These are phyloP conservation scores for Penicillium steckii DNA, from an alignment of 495 filamentous ascomycete species.

Conservation along the genomic window DNA sequence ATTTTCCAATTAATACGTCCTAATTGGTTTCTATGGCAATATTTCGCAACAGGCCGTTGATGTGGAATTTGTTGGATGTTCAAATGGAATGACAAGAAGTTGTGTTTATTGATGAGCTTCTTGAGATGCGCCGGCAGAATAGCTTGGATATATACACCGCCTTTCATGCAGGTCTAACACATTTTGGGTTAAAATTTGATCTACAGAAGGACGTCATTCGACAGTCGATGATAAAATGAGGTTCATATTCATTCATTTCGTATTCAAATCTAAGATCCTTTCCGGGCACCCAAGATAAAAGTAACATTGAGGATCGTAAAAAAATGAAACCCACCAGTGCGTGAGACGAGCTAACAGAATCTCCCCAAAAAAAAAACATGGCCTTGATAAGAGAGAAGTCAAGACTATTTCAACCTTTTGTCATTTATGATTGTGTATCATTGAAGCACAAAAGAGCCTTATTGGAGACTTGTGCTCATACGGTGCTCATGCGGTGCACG, in stretches of 20 bases:
- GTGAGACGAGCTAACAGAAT: not conserved
- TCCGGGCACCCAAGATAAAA: not conserved
- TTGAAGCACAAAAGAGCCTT: not conserved
- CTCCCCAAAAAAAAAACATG: not conserved
- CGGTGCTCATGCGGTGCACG: constrained; percentile 51
- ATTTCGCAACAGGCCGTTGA: too few species aligned
- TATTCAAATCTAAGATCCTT: constrained; percentile 1
- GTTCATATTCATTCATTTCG: not conserved
- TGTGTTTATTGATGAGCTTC: not conserved
- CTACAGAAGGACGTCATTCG: not conserved
- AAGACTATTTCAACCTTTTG: constrained; percentile 3
- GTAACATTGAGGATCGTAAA: not conserved
- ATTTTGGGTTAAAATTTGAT: not conserved
- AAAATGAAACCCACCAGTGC: not conserved
- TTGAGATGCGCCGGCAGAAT: not conserved
- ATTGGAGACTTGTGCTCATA: constrained; percentile 47
- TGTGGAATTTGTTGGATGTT: too few species aligned
- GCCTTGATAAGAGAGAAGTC: not conserved
- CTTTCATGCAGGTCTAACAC: too few species aligned
- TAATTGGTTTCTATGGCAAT: too few species aligned
- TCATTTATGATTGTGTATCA: not conserved
- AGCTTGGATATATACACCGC: not conserved
- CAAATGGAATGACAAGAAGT: not conserved
- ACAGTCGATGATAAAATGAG: not conserved
- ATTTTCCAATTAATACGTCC: too few species aligned